Percentiles rank a stretch among this genome's conserved stretches.
Conservation (phyloP, 148 eudicot species). For the Dianthus caryophyllus region DNA sequence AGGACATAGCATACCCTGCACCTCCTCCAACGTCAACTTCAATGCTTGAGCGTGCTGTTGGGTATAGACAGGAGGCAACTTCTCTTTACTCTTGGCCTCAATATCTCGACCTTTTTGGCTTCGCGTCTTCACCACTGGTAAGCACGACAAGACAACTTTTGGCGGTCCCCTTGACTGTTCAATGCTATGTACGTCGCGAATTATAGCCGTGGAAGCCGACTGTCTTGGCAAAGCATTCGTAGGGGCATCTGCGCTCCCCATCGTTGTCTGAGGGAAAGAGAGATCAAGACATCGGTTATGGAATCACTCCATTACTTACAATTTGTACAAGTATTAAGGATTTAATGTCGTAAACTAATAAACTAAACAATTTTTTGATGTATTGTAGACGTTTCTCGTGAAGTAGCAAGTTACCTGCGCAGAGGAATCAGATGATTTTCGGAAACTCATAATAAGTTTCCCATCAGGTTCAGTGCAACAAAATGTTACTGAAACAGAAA, state of each 20-base stretch:
- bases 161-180: no score
- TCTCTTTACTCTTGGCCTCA: slow-evolving; percentile 68
- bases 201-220: slow-evolving; percentile 36
- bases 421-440: slow-evolving; percentile 60
- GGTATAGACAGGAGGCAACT: slow-evolving; percentile 57
- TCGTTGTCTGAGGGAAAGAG: no score
- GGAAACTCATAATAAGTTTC: slow-evolving; percentile 85
- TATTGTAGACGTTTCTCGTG: no score
- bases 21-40: slow-evolving; percentile 63
- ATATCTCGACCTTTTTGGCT: slow-evolving; percentile 70
- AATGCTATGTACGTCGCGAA: slow-evolving; percentile 36
- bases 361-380: no score
- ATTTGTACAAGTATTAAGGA: no score
- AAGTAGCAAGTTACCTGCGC: slow-evolving; percentile 49
- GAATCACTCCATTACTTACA: no score
- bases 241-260: slow-evolving; percentile 47
- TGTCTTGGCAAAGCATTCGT: slow-evolving; percentile 51
- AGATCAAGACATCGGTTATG: no score
- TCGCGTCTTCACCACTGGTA: slow-evolving; percentile 37
- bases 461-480: slow-evolving; percentile 93
- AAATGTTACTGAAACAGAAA: slow-evolving; percentile 75
- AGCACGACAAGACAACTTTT: slow-evolving; percentile 33
- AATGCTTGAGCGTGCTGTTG: slow-evolving; percentile 62
- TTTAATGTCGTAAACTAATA: no score
- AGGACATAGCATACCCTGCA: slow-evolving; percentile 63